phyloP scores from a whole-genome alignment of 2,329 filamentous ascomycete genomes.

The Scopulariopsis brevicaulis region DNA sequence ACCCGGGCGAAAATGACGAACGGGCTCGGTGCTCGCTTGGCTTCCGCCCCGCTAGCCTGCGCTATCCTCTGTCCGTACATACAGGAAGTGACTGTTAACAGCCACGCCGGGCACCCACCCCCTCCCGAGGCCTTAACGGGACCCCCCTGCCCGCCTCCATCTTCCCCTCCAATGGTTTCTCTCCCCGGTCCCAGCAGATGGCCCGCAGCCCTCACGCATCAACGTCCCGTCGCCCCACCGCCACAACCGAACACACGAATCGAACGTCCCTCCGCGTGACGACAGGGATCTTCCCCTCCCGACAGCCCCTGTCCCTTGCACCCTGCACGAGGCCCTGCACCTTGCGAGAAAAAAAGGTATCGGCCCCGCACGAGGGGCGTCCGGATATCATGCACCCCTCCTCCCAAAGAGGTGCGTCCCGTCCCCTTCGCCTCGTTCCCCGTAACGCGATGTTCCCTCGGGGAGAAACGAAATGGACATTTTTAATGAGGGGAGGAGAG shows the following conservation, averaged over 20 bases:
- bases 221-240: constrained; percentile 2
- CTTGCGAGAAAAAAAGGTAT: background rate
- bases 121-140: background rate
- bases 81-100: too few species aligned
- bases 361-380: background rate
- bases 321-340: background rate
- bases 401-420: constrained; percentile 1
- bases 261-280: background rate
- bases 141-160: background rate
- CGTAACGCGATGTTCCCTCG: background rate
- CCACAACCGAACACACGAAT: background rate
- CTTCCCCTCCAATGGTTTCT: background rate
- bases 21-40: too few species aligned
- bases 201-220: background rate
- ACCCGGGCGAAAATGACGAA: too few species aligned
- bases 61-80: too few species aligned
- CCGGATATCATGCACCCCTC: background rate
- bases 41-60: too few species aligned
- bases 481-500: too few species aligned
- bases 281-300: background rate
- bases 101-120: background rate
- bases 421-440: background rate
- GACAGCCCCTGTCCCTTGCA: background rate
- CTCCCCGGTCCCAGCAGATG: constrained; percentile 4
- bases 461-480: background rate